These are phyloP conservation scores for Botrytis aclada DNA, from an alignment of 2,329 filamentous ascomycete species.

Conservation along the genomic window DNA sequence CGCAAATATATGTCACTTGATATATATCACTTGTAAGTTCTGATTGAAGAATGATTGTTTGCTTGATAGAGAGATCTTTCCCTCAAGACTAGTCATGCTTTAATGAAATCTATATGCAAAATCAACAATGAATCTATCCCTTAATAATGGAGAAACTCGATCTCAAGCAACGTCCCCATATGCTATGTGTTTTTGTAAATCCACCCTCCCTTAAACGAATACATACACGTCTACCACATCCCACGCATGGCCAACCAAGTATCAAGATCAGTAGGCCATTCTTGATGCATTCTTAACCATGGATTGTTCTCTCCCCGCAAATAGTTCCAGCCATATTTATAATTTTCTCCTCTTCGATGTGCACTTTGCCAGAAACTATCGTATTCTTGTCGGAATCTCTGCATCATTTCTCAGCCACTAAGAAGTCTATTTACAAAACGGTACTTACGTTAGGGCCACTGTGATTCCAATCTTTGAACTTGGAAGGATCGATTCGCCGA, in stretches of 20 bases:
- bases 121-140: no score
- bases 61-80: no score
- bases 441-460: conserved; percentile 32
- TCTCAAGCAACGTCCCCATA: no score
- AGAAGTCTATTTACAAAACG: not conserved
- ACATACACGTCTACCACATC: not conserved
- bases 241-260: conserved; percentile 18
- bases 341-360: conserved; percentile 32
- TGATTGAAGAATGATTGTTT: no score
- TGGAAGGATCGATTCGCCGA: conserved; percentile 19
- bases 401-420: conserved; percentile 5
- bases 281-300: conserved; percentile 23
- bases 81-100: not conserved
- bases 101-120: not conserved
- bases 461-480: conserved; percentile 31
- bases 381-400: conserved; percentile 33
- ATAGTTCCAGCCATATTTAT: not conserved
- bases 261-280: conserved; percentile 21
- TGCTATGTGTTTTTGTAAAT: not conserved
- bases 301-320: conserved; percentile 11
- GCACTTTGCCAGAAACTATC: conserved; percentile 35
- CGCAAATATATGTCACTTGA: no score
- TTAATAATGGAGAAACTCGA: not conserved
- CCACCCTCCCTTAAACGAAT: not conserved
- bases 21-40: no score